phyloP scores from a whole-genome alignment of 768 basidiomycete species.

The Trametes villosa region DNA sequence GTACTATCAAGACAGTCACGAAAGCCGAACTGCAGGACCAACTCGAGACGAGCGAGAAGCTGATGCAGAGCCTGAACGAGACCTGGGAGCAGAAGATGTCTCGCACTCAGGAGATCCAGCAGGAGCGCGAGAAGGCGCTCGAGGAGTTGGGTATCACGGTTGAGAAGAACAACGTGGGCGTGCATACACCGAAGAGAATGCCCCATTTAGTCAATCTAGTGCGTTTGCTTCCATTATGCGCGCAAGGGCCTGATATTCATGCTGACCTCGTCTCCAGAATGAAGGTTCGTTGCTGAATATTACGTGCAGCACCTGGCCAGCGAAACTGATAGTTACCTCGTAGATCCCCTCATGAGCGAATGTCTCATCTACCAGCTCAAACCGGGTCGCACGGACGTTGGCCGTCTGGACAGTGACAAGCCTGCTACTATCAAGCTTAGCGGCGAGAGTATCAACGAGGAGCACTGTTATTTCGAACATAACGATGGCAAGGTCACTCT shows the following conservation, averaged over 20 bases:
- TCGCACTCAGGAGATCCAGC: slow-evolving; percentile 93
- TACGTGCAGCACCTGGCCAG: too few relatives aligned
- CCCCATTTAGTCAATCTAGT: slow-evolving; percentile 94
- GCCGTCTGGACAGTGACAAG: slow-evolving; percentile 82
- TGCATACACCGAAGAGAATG: slow-evolving; percentile 98
- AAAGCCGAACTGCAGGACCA: slow-evolving; percentile 98
- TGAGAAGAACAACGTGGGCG: slow-evolving; percentile 95
- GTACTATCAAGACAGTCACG: slow-evolving; percentile 91
- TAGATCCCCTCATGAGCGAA: slow-evolving; percentile 96
- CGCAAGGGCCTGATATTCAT: not conserved
- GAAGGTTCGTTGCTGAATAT: slow-evolving; percentile 55
- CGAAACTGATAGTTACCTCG: not conserved
- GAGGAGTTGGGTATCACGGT: slow-evolving; percentile 98
- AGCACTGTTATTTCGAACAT: slow-evolving; percentile 93
- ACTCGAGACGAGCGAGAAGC: slow-evolving; percentile 91
- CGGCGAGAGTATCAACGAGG: slow-evolving; percentile 88
- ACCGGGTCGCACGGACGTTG: slow-evolving; percentile 83
- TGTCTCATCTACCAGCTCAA: slow-evolving; percentile 94
- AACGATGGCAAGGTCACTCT: slow-evolving; percentile 83
- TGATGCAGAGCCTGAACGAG: slow-evolving; percentile 92
- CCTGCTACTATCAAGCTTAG: slow-evolving; percentile 89
- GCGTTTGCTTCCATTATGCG: slow-evolving; percentile 36
- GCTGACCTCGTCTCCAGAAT: slow-evolving; percentile 47
- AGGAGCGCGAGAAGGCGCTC: slow-evolving; percentile 94
- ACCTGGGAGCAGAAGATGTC: slow-evolving; percentile 96